Percentiles rank a stretch among this genome's conserved stretches.
These are phyloP conservation scores for Fusarium sambucinum DNA, from an alignment of 2,329 filamentous ascomycete species.

Conservation along the genomic window DNA sequence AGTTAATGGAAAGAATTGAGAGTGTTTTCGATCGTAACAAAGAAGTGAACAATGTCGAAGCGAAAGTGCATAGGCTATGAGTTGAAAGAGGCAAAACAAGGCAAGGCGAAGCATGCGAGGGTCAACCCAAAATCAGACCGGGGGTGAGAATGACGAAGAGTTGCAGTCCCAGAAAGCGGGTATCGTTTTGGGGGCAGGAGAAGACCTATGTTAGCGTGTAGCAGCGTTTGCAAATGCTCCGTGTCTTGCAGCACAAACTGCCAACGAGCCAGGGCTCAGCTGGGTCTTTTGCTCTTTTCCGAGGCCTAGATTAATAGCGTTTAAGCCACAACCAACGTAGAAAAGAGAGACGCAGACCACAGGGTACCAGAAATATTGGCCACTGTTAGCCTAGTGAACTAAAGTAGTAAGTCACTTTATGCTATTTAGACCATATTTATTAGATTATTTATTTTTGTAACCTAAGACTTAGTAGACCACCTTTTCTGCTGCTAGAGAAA, in stretches of 20 bases:
- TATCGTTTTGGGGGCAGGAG: slow-evolving; percentile 28
- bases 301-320: slow-evolving; percentile 17
- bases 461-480: too few relatives aligned
- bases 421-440: too few relatives aligned
- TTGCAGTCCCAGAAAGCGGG: slow-evolving; percentile 44
- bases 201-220: slow-evolving; percentile 31
- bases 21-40: slow-evolving; percentile 11
- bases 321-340: slow-evolving; percentile 30
- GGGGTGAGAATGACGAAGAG: slow-evolving; percentile 33
- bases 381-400: too few relatives aligned
- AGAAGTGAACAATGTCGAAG: slow-evolving; percentile 17
- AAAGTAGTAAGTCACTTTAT: too few relatives aligned
- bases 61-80: slow-evolving; percentile 11
- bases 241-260: slow-evolving; percentile 25
- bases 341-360: too few relatives aligned
- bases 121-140: slow-evolving; percentile 23
- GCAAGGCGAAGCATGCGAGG: slow-evolving; percentile 15
- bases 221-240: slow-evolving; percentile 30
- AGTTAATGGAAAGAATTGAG: neutral
- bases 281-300: neutral
- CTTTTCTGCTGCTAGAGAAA: neutral
- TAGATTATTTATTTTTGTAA: too few relatives aligned
- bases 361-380: too few relatives aligned
- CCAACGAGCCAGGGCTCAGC: slow-evolving; percentile 10
- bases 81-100: slow-evolving; percentile 35